Base-by-base conservation (phyloP, 139 green algal species). In the Chlamydomonas eustigma region DNA sequence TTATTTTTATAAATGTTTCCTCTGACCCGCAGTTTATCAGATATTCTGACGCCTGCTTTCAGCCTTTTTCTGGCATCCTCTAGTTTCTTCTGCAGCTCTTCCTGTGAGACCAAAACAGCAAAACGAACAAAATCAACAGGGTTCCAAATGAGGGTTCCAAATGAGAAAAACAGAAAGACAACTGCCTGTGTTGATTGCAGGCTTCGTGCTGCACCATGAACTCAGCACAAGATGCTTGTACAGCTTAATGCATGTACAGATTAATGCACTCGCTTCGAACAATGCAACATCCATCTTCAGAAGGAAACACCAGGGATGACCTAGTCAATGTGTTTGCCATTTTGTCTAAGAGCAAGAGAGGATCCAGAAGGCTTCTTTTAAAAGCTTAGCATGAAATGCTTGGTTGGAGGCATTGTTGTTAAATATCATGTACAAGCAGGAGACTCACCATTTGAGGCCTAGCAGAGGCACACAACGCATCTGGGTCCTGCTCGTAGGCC, bases 401-500 rank as follows among this genome's bases (percentile, higher is more conserved):
- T 28, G 50, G 50, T 63, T 63, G 50, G 22, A 22, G 50, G 50
- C 50, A 22, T 63, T 63, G 22, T 63, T 24, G 22, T 63, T 22
- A 22, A 63, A 22, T 63, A 22, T 22, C 22, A 63, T 24, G 22
- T 28, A 63, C 50, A 63, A 32, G n/a, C 63, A 32, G 63, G 12
- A 74, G 24, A 51, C 66, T 6, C 28, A 70, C 58, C 58, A 70
- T 70, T 39, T 39, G 3, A 28, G 65, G 65, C 5, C 65, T 5
- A 4, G 65, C 8, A 5, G 36, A 37, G 37, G 37, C 68, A 8
- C 3, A 5, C 77, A 96, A 89, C 0, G 72, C 83, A n/a, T 94
- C 85, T 1, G 90, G 87, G 71, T 95, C 82, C 5, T 78, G 30
- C 52, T 97, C 94, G 78, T 91, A 98, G 3, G 86, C 87, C 32